Conservation (phyloP, 2,329 filamentous ascomycete species). For the Lachnellula cervina region DNA sequence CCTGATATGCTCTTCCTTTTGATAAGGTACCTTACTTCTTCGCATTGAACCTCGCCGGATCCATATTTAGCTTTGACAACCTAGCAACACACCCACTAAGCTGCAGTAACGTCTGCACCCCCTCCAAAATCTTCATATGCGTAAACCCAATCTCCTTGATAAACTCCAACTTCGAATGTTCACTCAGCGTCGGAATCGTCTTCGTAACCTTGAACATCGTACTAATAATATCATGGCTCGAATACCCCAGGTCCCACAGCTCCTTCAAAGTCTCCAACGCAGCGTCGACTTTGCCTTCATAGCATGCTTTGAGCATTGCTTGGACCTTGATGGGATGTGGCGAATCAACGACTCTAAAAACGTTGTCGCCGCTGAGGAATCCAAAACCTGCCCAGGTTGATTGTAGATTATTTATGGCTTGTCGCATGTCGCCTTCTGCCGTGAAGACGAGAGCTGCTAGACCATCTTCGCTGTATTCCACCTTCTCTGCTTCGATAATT, state of each 20-base stretch:
- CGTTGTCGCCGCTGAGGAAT: constrained; percentile 95
- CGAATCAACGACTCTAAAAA: constrained; percentile 95
- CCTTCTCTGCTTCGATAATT: constrained; percentile 87
- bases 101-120: constrained; percentile 90
- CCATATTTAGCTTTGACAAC: constrained; percentile 95
- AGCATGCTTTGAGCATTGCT: constrained; percentile 96
- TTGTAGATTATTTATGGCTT: constrained; percentile 98
- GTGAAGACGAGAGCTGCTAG: constrained; percentile 95
- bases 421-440: constrained; percentile 96
- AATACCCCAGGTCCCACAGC: constrained; percentile 92
- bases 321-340: constrained; percentile 98
- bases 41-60: constrained; percentile 68
- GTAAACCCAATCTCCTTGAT: constrained; percentile 99
- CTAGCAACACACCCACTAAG: constrained; percentile 88
- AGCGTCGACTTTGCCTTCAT: constrained; percentile 83
- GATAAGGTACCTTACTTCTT: constrained; percentile 16
- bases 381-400: constrained; percentile 90
- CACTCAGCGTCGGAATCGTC: constrained; percentile 84
- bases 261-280: constrained; percentile 84
- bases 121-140: constrained; percentile 98
- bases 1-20: constrained; percentile 15
- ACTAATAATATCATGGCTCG: constrained; percentile 97
- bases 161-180: constrained; percentile 94
- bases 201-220: constrained; percentile 99
- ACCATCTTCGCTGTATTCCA: constrained; percentile 88